Conservation (phyloP, 352 stramenopile species). For the Pythium aphanidermatum region DNA sequence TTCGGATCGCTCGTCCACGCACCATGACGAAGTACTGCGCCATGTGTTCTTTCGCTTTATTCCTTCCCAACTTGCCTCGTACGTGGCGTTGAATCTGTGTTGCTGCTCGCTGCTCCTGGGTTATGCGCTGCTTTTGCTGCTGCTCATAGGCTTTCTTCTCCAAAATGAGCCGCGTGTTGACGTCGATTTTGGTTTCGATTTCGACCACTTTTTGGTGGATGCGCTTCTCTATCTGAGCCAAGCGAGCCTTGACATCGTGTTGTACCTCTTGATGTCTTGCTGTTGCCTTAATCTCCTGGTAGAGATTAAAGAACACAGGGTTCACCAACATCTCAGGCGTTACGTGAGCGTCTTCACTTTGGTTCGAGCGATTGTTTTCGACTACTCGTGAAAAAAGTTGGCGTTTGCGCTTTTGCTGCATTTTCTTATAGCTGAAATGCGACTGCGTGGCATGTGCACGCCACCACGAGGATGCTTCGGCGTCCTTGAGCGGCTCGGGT, state of each 20-base stretch:
- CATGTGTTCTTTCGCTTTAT: conserved; percentile 32
- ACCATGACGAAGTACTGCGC: conserved; percentile 70
- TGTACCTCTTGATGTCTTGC: conserved; percentile 18
- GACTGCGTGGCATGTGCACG: conserved; percentile 31
- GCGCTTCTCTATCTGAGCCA: conserved; percentile 14
- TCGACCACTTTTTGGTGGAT: conserved; percentile 34
- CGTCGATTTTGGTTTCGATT: conserved; percentile 46
- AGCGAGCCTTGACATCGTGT: conserved; percentile 12
- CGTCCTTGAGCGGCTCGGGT: conserved; percentile 18
- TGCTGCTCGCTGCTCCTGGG: conserved; percentile 31
- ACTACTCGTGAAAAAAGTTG: not conserved
- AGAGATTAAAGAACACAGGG: conserved; percentile 33
- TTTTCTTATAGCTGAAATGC: conserved; percentile 9
- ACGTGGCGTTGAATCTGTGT: conserved; percentile 47
- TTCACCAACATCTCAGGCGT: conserved; percentile 49
- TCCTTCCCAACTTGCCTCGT: conserved; percentile 35
- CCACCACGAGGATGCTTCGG: conserved; percentile 51
- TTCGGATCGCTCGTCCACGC: conserved; percentile 54
- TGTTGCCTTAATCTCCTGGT: conserved; percentile 14
- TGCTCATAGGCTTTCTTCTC: conserved; percentile 22
- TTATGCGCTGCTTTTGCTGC: conserved; percentile 25
- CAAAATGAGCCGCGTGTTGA: conserved; percentile 49
- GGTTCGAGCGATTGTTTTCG: conserved; percentile 1
- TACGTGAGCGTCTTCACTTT: conserved; percentile 14
- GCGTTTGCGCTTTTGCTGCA: conserved; percentile 4